phyloP scores from a whole-genome alignment of 176 grass and related monocot genomes.

The Chloris gayana region DNA sequence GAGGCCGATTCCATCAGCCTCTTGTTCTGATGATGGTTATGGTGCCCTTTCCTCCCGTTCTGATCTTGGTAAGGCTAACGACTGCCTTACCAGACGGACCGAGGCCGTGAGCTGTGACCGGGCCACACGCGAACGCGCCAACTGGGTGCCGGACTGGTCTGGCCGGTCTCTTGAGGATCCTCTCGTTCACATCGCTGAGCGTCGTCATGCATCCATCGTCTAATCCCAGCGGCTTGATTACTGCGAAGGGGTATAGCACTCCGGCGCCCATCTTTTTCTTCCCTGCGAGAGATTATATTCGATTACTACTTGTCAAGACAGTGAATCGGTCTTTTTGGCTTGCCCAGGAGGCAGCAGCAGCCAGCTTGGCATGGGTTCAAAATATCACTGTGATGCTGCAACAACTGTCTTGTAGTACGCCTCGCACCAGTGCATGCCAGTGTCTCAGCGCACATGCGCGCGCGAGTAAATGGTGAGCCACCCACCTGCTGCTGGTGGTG shows the following conservation, averaged over 20 bases:
- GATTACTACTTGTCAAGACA: neutral
- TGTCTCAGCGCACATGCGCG: constrained; percentile 44
- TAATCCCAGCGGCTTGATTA: constrained; percentile 73
- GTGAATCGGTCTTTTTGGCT: neutral
- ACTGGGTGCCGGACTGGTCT: constrained; percentile 81
- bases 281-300: constrained; percentile 19
- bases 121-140: constrained; percentile 58
- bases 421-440: neutral
- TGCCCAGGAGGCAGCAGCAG: neutral
- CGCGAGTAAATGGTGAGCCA: constrained; percentile 37
- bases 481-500: constrained; percentile 59
- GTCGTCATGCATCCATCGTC: constrained; percentile 64
- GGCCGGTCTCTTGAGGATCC: constrained; percentile 67
- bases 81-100: constrained; percentile 84
- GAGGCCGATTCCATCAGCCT: constrained; percentile 42
- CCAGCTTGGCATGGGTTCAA: neutral
- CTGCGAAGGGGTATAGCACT: constrained; percentile 69
- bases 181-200: constrained; percentile 71
- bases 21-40: constrained; percentile 90
- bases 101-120: constrained; percentile 38
- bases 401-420: neutral
- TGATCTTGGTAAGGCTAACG: constrained; percentile 80
- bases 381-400: neutral
- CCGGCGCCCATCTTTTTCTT: constrained; percentile 31
- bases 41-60: constrained; percentile 73